Evolutionary conservation across 106 monocot species (phyloP), one percentile per base, ranked within the genome.

Genomic region (Alisma plantagoaquatica): DNA sequence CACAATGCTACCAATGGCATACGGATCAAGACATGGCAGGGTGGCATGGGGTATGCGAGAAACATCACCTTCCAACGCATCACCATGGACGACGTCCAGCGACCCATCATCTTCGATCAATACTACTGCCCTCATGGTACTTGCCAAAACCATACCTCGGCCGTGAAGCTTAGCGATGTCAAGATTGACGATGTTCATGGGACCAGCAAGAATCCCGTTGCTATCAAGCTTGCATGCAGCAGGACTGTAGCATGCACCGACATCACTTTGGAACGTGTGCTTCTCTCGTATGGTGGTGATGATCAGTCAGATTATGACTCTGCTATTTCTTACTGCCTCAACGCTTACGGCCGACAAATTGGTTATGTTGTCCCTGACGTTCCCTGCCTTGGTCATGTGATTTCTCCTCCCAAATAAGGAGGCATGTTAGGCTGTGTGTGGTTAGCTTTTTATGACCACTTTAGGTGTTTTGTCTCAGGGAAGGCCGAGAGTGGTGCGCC

Each of bases 21-120:
- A n/a, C 73, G 85, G 31, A 86, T 86, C 70, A 86, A 86, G 57
- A 86, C 85, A 55, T 77, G 85, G 85, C 81, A 80, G 82, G 82
- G 82, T 29, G 77, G 82, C 3, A 3, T 54, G 44, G 77, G 82
- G 42, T 65, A 72, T 6, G 73, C 77, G 27, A 73, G 48, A 44
- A 70, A 73, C 35, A 32, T 77, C n/a, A 77, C 73, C 17, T 82
- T 82, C 60, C 70, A 71, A 6, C 73, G 73, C 17, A 54, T 82
- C 26, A 64, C 29, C 18, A 66, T 82, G 33, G 60, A 63, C 3
- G 48, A 69, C 25, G 77, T 82, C 14, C 51, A 70, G 31, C 65
- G 45, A 3, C 82, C 82, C 6, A 73, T 82, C 19, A 59, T 62
- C 45, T 73, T 82, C 9, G 73, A 82, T 43, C 82, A 82, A 33